phyloP scores from a whole-genome alignment of 345 rosid genomes.

The Syzygium oleosum region DNA sequence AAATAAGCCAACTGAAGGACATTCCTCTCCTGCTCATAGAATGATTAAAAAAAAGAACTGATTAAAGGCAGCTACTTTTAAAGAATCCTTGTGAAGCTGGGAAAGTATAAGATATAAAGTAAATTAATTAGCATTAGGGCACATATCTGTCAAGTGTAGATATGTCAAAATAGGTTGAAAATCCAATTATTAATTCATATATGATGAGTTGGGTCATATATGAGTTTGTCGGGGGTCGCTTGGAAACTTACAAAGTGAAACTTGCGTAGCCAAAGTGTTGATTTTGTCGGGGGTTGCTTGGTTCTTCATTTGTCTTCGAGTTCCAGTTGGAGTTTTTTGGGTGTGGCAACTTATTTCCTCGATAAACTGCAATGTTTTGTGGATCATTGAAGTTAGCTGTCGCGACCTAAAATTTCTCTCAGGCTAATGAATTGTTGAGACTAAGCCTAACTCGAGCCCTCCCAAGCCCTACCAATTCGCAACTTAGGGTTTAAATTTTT shows the following conservation, averaged over 20 bases:
- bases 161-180: background rate
- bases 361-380: background rate
- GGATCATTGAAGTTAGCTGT: background rate
- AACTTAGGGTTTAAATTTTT: no score
- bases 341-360: background rate
- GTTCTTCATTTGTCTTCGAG: background rate
- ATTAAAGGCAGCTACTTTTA: background rate
- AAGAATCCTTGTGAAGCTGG: background rate
- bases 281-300: background rate
- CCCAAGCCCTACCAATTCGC: no score
- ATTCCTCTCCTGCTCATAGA: background rate
- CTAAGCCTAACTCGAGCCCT: no score
- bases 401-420: no score
- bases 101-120: background rate
- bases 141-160: background rate
- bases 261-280: background rate
- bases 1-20: background rate
- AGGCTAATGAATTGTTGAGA: no score
- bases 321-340: background rate
- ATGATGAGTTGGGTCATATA: background rate
- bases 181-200: no score
- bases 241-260: background rate
- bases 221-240: background rate
- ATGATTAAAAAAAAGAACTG: background rate
- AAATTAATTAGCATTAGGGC: background rate